These are phyloP conservation scores for Aspergillus floridensis DNA, from an alignment of 2,329 filamentous ascomycete species.

Conservation along the genomic window DNA sequence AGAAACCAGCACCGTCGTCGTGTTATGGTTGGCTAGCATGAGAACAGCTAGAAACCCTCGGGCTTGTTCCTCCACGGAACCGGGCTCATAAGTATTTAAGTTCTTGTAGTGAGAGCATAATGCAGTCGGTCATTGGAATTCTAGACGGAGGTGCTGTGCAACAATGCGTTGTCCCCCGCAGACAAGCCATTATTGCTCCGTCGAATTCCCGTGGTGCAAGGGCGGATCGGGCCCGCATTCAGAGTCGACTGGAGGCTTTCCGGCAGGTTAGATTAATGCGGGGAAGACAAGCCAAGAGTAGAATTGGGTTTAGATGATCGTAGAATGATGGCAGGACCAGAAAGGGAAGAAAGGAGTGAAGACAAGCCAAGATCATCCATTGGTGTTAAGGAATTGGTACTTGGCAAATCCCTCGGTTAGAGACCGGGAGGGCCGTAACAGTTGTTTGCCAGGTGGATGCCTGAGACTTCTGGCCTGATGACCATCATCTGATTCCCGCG, in stretches of 20 bases:
- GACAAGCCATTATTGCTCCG: slow-evolving; percentile 18
- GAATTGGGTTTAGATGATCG: not conserved
- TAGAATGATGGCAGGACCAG: not conserved
- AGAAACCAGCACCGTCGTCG: slow-evolving; percentile 4
- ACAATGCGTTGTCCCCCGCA: not conserved
- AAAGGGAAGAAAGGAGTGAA: not conserved
- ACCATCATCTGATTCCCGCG: slow-evolving; percentile 14
- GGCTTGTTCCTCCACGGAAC: not conserved
- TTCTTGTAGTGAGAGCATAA: not conserved
- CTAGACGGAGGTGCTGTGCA: slow-evolving; percentile 11
- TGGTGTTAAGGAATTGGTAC: not conserved
- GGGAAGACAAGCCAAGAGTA: not conserved
- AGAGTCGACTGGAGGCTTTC: not conserved
- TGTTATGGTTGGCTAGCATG: slow-evolving; percentile 5
- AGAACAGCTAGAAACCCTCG: not conserved
- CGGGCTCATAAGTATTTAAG: not conserved
- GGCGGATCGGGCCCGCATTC: not conserved
- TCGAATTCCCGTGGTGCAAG: slow-evolving; percentile 21
- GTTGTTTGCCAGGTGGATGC: not conserved
- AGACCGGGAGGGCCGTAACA: not conserved
- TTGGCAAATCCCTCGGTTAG: not conserved
- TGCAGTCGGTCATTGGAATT: slow-evolving; percentile 1
- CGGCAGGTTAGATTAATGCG: not conserved
- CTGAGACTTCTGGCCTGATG: not conserved
- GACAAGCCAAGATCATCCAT: not conserved